Conservation (phyloP, 2,329 filamentous ascomycete genomes). For the Colletotrichum sidae region DNA sequence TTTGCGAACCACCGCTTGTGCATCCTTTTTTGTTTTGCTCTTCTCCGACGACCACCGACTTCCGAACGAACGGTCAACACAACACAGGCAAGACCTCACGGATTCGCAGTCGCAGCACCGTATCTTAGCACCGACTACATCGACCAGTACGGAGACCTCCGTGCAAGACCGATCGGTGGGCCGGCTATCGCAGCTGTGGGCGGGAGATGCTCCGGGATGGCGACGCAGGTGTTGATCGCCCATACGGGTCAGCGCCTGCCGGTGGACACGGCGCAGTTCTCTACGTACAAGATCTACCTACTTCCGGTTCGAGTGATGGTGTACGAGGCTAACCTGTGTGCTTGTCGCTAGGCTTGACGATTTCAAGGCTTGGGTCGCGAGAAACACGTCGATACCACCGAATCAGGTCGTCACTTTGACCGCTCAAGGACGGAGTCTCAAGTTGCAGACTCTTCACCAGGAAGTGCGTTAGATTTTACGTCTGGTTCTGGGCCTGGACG, state of each 20-base stretch:
- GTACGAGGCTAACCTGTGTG: conserved; percentile 21
- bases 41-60: background rate
- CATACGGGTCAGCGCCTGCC: conserved; percentile 90
- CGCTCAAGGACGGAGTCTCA: conserved; percentile 84
- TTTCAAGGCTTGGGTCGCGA: conserved; percentile 83
- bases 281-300: conserved; percentile 66
- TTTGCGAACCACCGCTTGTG: conserved; percentile 17
- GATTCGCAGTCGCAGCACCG: background rate
- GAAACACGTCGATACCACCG: conserved; percentile 77
- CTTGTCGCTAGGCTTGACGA: conserved; percentile 76
- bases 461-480: conserved; percentile 68
- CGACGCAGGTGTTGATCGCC: conserved; percentile 90
- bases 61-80: background rate
- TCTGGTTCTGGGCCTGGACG: background rate
- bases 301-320: background rate
- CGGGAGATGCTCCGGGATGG: conserved; percentile 76
- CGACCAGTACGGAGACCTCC: background rate
- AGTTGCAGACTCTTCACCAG: conserved; percentile 80
- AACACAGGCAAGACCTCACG: background rate
- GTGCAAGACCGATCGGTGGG: conserved; percentile 18
- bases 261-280: conserved; percentile 80
- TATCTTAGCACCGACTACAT: too few species aligned
- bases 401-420: conserved; percentile 91
- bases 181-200: conserved; percentile 30
- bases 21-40: conserved; percentile 3